phyloP scores from a whole-genome alignment of 2,329 filamentous ascomycete species.

The Neopestalotiopsis rosae region DNA sequence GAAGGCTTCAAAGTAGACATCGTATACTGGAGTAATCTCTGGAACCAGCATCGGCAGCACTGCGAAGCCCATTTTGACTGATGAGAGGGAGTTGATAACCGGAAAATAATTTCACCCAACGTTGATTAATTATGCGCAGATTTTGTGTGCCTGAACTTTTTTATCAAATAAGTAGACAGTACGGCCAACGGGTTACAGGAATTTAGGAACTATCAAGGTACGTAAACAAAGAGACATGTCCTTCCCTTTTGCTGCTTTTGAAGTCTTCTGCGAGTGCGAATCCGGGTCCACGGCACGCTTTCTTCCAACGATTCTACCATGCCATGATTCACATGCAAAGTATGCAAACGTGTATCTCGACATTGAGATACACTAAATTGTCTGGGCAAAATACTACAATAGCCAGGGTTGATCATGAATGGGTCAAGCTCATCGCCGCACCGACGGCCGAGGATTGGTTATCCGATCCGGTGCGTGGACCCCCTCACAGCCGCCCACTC shows the following conservation, averaged over 20 bases:
- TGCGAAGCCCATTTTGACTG: constrained; percentile 27
- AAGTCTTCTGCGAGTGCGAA: not conserved
- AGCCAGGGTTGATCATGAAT: not conserved
- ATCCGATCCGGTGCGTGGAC: constrained; percentile 1
- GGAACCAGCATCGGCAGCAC: constrained; percentile 29
- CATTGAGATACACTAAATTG: not conserved
- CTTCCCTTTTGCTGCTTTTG: not conserved
- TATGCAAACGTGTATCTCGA: not conserved
- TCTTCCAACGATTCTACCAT: not conserved
- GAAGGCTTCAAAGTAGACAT: constrained; percentile 33
- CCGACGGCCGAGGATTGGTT: constrained; percentile 9
- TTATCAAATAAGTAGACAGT: not conserved
- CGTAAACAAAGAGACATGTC: not conserved
- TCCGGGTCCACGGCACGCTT: constrained; percentile 1
- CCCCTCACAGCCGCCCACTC: constrained; percentile 7
- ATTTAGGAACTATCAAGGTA: not conserved
- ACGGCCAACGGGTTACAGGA: not conserved
- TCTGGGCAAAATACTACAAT: constrained; percentile 9
- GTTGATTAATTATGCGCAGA: not conserved
- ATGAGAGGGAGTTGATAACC: not conserved
- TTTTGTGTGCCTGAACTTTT: not conserved
- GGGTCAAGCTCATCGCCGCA: not conserved
- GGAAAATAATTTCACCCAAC: not conserved
- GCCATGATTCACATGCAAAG: constrained; percentile 7
- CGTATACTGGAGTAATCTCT: constrained; percentile 29